These are phyloP conservation scores for Nannizzia gypsea DNA, from an alignment of 2,329 filamentous ascomycete species.

Conservation along the genomic window DNA sequence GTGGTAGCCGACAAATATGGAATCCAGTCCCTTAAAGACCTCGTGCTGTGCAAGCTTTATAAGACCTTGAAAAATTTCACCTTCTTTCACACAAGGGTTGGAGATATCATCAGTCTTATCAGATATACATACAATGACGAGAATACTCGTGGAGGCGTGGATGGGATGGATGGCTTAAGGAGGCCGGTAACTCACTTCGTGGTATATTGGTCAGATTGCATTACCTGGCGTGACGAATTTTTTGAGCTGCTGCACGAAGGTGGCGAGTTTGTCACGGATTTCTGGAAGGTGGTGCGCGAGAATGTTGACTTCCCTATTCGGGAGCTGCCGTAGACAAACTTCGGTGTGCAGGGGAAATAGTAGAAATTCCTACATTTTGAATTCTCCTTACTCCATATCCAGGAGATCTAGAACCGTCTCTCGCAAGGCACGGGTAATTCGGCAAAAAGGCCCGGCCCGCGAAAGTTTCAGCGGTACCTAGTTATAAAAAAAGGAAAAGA, in stretches of 20 bases:
- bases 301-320: no score
- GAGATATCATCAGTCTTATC: not conserved
- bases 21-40: conserved; percentile 22
- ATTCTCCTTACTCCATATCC: no score
- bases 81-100: conserved; percentile 15
- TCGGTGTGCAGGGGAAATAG: no score
- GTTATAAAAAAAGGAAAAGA: not conserved
- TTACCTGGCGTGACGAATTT: not conserved
- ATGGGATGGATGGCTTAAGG: not conserved
- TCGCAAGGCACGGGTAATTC: no score
- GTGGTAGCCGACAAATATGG: conserved; percentile 33
- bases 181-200: not conserved
- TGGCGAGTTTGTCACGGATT: not conserved
- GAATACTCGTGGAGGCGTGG: no score
- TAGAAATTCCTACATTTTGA: no score
- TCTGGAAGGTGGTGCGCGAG: not conserved
- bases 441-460: not conserved
- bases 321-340: no score
- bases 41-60: conserved; percentile 26
- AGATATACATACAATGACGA: not conserved
- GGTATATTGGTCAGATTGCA: not conserved
- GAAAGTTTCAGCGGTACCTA: not conserved
- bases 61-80: conserved; percentile 22
- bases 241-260: not conserved
- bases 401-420: no score